Percentiles rank a stretch among this genome's conserved stretches.
These are phyloP conservation scores for Vitis hybrid DNA, from an alignment of 177 flowering plant genomes.

Conservation along the genomic window DNA sequence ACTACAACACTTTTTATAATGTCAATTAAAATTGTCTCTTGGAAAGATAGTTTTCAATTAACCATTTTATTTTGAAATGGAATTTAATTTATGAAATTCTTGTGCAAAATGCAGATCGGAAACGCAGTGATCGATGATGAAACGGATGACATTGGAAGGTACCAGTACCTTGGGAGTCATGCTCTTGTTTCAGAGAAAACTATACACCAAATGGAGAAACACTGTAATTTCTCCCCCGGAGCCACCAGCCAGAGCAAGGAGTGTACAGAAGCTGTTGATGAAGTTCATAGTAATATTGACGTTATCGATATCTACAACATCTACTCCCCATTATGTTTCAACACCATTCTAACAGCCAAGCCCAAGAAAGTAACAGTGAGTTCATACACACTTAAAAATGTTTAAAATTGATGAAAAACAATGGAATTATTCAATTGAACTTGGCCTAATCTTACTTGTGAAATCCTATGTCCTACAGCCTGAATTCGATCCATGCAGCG, in stretches of 20 bases:
- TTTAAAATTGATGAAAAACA: too few species aligned
- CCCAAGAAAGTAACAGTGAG: conserved; percentile 43
- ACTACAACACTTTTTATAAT: too few species aligned
- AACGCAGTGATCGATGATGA: conserved; percentile 65
- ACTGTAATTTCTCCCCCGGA: conserved; percentile 44
- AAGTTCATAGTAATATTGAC: neutral
- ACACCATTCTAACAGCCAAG: conserved; percentile 22
- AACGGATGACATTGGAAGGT: conserved; percentile 53
- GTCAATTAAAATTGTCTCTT: too few species aligned
- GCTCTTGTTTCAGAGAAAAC: conserved; percentile 55
- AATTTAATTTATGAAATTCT: neutral
- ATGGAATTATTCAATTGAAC: too few species aligned
- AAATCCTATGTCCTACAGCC: neutral
- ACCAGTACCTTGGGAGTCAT: conserved; percentile 55
- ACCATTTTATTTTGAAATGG: too few species aligned
- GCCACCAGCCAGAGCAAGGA: neutral
- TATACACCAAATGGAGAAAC: conserved; percentile 11
- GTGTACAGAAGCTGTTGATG: conserved; percentile 14
- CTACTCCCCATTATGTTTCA: conserved; percentile 58
- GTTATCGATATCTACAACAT: conserved; percentile 64
- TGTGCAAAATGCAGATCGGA: conserved; percentile 53
- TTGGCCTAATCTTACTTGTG: too few species aligned
- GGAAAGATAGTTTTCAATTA: too few species aligned
- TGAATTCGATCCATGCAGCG: conserved; percentile 54
- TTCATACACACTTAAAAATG: neutral